A percentile compares a stretch with the other conserved stretches of the same genome.
Evolutionary conservation across 2,329 filamentous ascomycete species (phyloP).

Genomic region (Hymenoscyphus albidus): DNA sequence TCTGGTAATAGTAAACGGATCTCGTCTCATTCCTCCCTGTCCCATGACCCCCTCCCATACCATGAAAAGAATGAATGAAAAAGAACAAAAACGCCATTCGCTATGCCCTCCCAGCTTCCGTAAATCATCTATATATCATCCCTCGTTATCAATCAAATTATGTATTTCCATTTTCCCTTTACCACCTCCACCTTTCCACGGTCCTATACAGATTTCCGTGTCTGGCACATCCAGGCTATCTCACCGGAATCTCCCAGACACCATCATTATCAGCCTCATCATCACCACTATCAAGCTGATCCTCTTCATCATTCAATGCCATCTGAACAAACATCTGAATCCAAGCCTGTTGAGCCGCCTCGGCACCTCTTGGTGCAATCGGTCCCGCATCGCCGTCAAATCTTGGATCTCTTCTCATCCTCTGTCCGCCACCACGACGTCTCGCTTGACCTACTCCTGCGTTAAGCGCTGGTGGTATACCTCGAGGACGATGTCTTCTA

Average conservation of each 20-base stretch:
- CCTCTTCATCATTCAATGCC: slow-evolving; percentile 36
- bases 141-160: not conserved
- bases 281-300: slow-evolving; percentile 36
- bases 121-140: not conserved
- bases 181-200: not conserved
- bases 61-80: not conserved
- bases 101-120: slow-evolving; percentile 4
- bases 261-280: slow-evolving; percentile 44
- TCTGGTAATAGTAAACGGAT: not conserved
- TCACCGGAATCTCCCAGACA: slow-evolving; percentile 40
- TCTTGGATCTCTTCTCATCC: slow-evolving; percentile 10
- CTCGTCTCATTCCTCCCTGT: not conserved
- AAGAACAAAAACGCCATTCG: slow-evolving; percentile 30
- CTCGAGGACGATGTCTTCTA: slow-evolving; percentile 7
- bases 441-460: slow-evolving; percentile 8
- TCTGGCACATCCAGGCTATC: slow-evolving; percentile 16
- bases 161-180: not conserved
- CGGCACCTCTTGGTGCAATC: slow-evolving; percentile 11
- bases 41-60: not conserved
- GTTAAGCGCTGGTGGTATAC: slow-evolving; percentile 5
- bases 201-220: not conserved
- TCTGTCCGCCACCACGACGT: slow-evolving; percentile 6
- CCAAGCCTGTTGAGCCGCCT: slow-evolving; percentile 31
- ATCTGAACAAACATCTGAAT: slow-evolving; percentile 36
- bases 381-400: slow-evolving; percentile 16